A percentile compares a stretch with the other conserved stretches of the same genome.
These are phyloP conservation scores for Mortierella sp. DNA, from an alignment of 371 early-diverging fungal species.

Conservation along the genomic window DNA sequence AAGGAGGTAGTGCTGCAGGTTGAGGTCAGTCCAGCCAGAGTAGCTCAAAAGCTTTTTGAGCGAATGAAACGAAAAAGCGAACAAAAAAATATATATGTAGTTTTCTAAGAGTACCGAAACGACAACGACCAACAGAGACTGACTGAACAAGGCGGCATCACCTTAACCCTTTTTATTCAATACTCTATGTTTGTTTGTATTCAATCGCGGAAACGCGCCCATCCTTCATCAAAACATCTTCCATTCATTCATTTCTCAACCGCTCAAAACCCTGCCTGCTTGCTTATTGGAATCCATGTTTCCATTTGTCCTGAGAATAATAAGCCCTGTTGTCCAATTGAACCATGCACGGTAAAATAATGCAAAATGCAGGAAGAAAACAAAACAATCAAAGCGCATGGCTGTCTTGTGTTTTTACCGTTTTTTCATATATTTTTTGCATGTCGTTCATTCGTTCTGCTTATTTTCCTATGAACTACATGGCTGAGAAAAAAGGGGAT, in stretches of 20 bases:
- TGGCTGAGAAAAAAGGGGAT: not conserved
- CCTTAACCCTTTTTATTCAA: not conserved
- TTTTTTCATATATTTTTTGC: not conserved
- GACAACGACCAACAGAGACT: not conserved
- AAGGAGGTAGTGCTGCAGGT: not conserved
- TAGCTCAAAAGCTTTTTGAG: not conserved
- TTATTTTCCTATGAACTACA: not conserved
- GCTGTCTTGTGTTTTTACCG: not conserved
- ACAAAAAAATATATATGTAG: not conserved
- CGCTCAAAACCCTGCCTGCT: too few species aligned
- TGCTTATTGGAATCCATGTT: too few species aligned
- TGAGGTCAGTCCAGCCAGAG: not conserved
- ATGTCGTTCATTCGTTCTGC: not conserved
- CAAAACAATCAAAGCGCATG: too few species aligned
- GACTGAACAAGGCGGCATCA: not conserved
- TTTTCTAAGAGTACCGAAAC: not conserved
- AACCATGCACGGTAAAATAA: not conserved
- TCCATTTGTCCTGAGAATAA: not conserved
- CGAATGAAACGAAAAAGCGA: conserved; percentile 10
- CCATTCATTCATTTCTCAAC: too few species aligned
- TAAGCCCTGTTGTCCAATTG: not conserved
- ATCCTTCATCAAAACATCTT: not conserved
- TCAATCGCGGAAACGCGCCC: not conserved
- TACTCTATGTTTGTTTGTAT: not conserved
- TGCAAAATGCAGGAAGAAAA: not conserved